A percentile compares a stretch with the other conserved stretches of the same genome.
These are phyloP conservation scores for Daldinia vernicosa DNA, from an alignment of 495 filamentous ascomycete genomes.

Conservation along the genomic window DNA sequence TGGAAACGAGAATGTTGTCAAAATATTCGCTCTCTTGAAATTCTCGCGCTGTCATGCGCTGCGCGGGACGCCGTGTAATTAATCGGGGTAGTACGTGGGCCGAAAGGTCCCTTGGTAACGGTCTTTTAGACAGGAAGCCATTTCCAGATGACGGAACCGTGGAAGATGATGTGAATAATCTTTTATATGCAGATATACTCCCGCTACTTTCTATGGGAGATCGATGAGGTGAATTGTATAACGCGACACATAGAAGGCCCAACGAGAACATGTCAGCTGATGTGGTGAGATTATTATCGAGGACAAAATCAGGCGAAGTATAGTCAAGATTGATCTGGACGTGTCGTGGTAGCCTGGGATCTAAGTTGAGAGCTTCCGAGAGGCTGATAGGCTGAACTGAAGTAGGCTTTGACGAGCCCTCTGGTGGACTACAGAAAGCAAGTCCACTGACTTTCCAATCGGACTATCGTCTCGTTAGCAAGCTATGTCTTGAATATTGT, in stretches of 20 bases:
- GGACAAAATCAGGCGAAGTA: slow-evolving; percentile 89
- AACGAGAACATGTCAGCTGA: slow-evolving; percentile 92
- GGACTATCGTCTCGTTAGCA: slow-evolving; percentile 62
- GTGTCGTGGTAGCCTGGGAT: slow-evolving; percentile 80
- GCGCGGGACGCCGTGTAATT: slow-evolving; percentile 84
- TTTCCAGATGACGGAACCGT: slow-evolving; percentile 80
- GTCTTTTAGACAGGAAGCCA: slow-evolving; percentile 80
- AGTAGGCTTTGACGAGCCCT: slow-evolving; percentile 71
- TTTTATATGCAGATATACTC: slow-evolving; percentile 81
- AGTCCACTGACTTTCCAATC: slow-evolving; percentile 98
- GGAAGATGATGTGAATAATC: slow-evolving; percentile 77
- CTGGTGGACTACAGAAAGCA: slow-evolving; percentile 82
- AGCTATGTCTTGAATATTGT: background rate
- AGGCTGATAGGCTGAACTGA: slow-evolving; percentile 79
- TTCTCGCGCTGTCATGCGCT: slow-evolving; percentile 86
- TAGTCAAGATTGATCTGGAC: slow-evolving; percentile 94
- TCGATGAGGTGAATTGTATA: slow-evolving; percentile 91
- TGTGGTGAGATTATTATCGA: slow-evolving; percentile 83
- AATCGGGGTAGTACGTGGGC: slow-evolving; percentile 79
- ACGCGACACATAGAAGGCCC: slow-evolving; percentile 83
- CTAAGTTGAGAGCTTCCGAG: slow-evolving; percentile 82
- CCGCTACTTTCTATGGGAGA: slow-evolving; percentile 85
- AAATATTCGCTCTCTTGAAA: slow-evolving; percentile 96
- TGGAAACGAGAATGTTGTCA: slow-evolving; percentile 93
- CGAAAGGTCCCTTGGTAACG: slow-evolving; percentile 80